A percentile compares a stretch with the other conserved stretches of the same genome.
phyloP scores from a whole-genome alignment of 495 filamentous ascomycete species.

The Hypoxylon cercidicola region DNA sequence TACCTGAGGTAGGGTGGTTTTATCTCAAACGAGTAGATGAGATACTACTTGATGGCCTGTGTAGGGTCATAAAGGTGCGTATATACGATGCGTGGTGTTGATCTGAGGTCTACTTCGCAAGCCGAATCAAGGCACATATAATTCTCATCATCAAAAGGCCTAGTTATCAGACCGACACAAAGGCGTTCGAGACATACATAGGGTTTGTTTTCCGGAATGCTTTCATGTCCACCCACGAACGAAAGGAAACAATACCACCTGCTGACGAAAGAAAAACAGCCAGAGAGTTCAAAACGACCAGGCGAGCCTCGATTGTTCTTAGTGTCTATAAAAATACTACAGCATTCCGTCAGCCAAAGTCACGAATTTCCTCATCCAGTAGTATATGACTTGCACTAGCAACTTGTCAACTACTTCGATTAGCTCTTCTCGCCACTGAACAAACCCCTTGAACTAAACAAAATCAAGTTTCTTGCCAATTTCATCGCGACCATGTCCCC shows the following conservation, averaged over 20 bases:
- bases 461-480: background rate
- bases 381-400: too few species aligned
- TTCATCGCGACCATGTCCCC: constrained; percentile 3
- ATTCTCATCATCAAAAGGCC: background rate
- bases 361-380: too few species aligned
- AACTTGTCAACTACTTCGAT: too few species aligned
- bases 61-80: too few species aligned
- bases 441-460: background rate
- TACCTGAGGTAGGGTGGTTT: too few species aligned
- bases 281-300: constrained; percentile 1
- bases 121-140: background rate
- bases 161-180: background rate
- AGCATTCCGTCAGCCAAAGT: constrained; percentile 2
- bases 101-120: background rate
- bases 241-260: too few species aligned
- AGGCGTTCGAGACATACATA: constrained; percentile 3
- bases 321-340: constrained; percentile 3
- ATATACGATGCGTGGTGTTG: background rate
- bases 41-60: too few species aligned
- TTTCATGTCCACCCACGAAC: too few species aligned
- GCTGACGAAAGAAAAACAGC: background rate
- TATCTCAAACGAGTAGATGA: too few species aligned
- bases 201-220: background rate
- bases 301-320: constrained; percentile 5
- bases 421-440: background rate